Evolutionary conservation across 345 rosid species (phyloP).

Genomic region (Brassica carinata): DNA sequence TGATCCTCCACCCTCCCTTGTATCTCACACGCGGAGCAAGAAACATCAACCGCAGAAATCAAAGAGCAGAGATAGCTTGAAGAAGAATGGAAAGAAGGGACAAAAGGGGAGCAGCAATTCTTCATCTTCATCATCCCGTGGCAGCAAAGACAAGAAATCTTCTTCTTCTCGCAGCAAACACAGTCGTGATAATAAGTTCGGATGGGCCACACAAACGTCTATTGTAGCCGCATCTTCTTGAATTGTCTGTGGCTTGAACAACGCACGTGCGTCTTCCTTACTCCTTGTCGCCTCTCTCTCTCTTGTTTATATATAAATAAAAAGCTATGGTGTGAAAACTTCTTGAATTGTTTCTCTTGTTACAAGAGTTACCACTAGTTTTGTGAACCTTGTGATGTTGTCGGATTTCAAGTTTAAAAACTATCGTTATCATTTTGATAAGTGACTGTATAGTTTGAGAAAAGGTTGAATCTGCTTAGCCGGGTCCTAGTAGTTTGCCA

Average conservation of each 20-base stretch:
- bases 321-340: constrained; percentile 2
- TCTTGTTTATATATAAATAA: constrained; percentile 33
- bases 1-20: constrained; percentile 80
- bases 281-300: not conserved
- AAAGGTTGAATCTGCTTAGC: constrained; percentile 1
- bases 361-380: not conserved
- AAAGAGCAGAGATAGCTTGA: constrained; percentile 52
- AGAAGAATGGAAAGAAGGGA: constrained; percentile 75
- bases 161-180: constrained; percentile 44
- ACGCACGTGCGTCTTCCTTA: not conserved
- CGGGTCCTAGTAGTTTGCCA: not conserved
- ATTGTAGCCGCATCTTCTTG: constrained; percentile 63
- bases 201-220: constrained; percentile 45
- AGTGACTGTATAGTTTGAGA: not conserved
- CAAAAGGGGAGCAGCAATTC: constrained; percentile 60
- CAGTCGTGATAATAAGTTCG: constrained; percentile 37
- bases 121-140: constrained; percentile 43
- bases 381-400: not conserved
- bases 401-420: not conserved
- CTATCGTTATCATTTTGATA: not conserved
- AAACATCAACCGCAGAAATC: constrained; percentile 52
- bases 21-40: constrained; percentile 59
- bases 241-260: constrained; percentile 14
- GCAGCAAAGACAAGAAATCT: constrained; percentile 64
- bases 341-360: not conserved